A percentile compares a stretch with the other conserved stretches of the same genome.
Evolutionary conservation across 805 yeast genomes (phyloP).

Genomic region (Wickerhamomyces mucosus): DNA sequence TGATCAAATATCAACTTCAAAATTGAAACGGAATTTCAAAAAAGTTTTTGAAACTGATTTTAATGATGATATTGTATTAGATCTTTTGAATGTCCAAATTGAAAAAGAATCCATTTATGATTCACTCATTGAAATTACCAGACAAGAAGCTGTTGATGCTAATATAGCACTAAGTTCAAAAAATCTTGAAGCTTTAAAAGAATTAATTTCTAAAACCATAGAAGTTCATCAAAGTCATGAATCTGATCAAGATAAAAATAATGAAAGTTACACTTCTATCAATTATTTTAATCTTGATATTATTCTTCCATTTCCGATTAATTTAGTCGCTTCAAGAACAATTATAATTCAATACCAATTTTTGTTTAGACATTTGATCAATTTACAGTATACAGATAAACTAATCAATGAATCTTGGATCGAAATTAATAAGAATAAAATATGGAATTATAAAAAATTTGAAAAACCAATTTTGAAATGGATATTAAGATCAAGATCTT

Average conservation of each 20-base stretch:
- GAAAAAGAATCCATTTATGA: slow-evolving; percentile 30
- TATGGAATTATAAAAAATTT: slow-evolving; percentile 51
- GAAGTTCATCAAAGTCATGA: slow-evolving; percentile 9
- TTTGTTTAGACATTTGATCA: slow-evolving; percentile 59
- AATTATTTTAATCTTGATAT: slow-evolving; percentile 47
- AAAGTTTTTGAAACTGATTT: slow-evolving; percentile 3
- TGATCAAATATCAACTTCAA: slow-evolving; percentile 20
- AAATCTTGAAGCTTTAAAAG: slow-evolving; percentile 33
- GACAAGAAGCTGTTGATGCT: slow-evolving; percentile 45
- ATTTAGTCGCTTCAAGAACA: slow-evolving; percentile 61
- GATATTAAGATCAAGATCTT: slow-evolving; percentile 42
- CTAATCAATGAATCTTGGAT: slow-evolving; percentile 61
- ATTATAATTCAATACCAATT: slow-evolving; percentile 72
- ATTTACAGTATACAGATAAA: slow-evolving; percentile 53
- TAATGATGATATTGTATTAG: slow-evolving; percentile 17
- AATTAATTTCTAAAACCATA: slow-evolving; percentile 34
- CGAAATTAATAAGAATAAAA: slow-evolving; percentile 51
- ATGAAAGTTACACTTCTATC: slow-evolving; percentile 32
- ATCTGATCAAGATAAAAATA: slow-evolving; percentile 13
- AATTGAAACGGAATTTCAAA: slow-evolving; percentile 24
- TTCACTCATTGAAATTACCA: slow-evolving; percentile 41
- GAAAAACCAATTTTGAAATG: slow-evolving; percentile 37
- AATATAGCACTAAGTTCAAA: slow-evolving; percentile 38
- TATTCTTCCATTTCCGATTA: slow-evolving; percentile 80
- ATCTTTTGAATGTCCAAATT: slow-evolving; percentile 26